Evolutionary conservation across 306 rosid species (phyloP), one percentile per base, ranked within the genome.

Genomic region (Ormosia emarginata): DNA sequence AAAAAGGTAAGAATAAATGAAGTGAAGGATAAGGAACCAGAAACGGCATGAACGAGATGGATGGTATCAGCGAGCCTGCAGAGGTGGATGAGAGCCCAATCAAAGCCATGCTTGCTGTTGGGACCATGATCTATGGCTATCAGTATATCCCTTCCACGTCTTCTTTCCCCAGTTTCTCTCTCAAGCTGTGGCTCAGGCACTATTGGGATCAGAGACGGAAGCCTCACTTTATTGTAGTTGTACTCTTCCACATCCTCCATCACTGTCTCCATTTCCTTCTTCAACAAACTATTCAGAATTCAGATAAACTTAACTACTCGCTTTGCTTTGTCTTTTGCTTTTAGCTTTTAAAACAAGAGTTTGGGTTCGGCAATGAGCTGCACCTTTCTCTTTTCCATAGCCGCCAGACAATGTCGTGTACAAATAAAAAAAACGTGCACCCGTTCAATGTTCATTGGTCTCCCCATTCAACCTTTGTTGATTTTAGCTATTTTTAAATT

Each of bases 11-110:
- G 44, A 66, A 6, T 6, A 15, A 9, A 3, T 7, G 4, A 12
- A 29, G 24, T 7, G 1, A 1, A 24, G 1, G 18, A 0, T 0
- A 39, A 79, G 8, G 41, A 64, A 91, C 98, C 95, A 50, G 97
- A 90, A 85, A 94, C 97, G 12, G 87, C 93, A 52, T 93, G 97
- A 77, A 91, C 29, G 6, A 94, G 97, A 85, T 93, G 97, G 83
- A 93, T 12, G n/a, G 97, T 95, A 12, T 95, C 99, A 8, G 95
- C 94, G 36, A 90, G 92, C 75, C 98, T 79, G 71, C 89, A 88
- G 56, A 95, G 78, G 69, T 95, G 99, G 71, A 85, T 79, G 39
- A 95, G 87, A 37, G 93, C 93, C 99, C 99, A 95, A 84, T 95
- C 95, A n/a, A 95, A 91, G 17, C 97, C 99, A 63, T 86, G 89